Base-by-base conservation (phyloP, 2,329 filamentous ascomycete species). In the Westerdykella aurantiaca region DNA sequence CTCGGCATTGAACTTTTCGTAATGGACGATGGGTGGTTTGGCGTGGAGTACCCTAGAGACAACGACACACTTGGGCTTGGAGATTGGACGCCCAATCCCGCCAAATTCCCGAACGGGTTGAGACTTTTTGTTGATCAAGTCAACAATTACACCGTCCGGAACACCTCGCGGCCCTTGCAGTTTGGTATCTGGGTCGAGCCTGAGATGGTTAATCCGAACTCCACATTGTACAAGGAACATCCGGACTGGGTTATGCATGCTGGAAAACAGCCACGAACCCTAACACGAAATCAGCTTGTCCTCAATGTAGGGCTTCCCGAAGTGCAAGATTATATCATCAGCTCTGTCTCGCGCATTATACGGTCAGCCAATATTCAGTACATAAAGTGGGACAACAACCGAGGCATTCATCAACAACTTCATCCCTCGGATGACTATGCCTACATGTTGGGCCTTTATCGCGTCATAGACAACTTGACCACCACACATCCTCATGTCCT, bases 131-230 rank as follows among this genome's bases (percentile, higher is more conserved):
- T 82, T 1, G 61, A 72, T 0, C 68, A 72, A 4, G 69, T 83
- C 29, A 79, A 72, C 5, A 64, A 69, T 6, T 69, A 81, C 5
- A 67, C 71, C 3, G 71, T 73, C 0, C 61, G 70, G 2, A 73
- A 76, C 23, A 69, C 74, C 0, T 69, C 72, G 0, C 65, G 69
- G 0, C 69, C 74, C 2, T 60, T 85, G 38, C 69, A 73, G 11
- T 85, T 85, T 49, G 81, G 81, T 13, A 70, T 85, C 3, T 85
- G 81, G 81, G 72, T 85, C 2, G 82, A 85, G 56, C 81, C 80
- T 0, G 81, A 85, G 52, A 85, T 85, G 82, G 75, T 83, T 39
- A 82, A 80, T 44, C 76, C 77, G 1, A 77, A 80, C 42, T 83
- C 81, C 0, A 74, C 69, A 2, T 68, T 85, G 2, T 85, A 84